phyloP scores from a whole-genome alignment of 2,329 filamentous ascomycete species.

The Colletotrichum limetticola region DNA sequence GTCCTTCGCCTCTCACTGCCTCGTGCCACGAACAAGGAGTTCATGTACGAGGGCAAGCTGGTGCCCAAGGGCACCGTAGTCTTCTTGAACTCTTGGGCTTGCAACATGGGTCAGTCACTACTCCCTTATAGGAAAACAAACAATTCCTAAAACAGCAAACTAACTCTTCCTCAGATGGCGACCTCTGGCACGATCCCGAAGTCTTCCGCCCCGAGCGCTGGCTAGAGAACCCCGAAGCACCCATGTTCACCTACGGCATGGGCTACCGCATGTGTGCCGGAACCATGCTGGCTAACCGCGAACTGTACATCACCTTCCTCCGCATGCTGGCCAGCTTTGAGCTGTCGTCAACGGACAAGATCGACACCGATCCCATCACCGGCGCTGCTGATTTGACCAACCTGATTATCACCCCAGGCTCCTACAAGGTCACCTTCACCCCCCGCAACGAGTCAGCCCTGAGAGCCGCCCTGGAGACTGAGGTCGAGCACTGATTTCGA shows the following conservation, averaged over 20 bases:
- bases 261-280: constrained; percentile 66
- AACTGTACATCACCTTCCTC: constrained; percentile 63
- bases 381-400: constrained; percentile 26
- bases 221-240: constrained; percentile 51
- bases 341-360: constrained; percentile 47
- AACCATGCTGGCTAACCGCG: constrained; percentile 62
- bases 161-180: constrained; percentile 52
- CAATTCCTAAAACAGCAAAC: background rate
- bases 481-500: background rate
- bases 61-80: constrained; percentile 63
- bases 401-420: constrained; percentile 18
- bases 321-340: constrained; percentile 61
- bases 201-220: constrained; percentile 64
- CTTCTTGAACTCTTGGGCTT: constrained; percentile 46
- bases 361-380: constrained; percentile 19
- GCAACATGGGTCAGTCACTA: constrained; percentile 40
- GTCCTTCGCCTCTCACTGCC: constrained; percentile 75
- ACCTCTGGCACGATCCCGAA: constrained; percentile 72
- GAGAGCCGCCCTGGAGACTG: constrained; percentile 1
- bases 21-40: constrained; percentile 52
- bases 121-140: constrained; percentile 66
- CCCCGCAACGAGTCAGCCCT: constrained; percentile 18
- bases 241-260: constrained; percentile 64
- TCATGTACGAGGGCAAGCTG: constrained; percentile 37
- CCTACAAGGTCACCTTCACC: constrained; percentile 9